Evolutionary conservation across 2,329 filamentous ascomycete genomes (phyloP).

Genomic region (Fusarium sterilihyphosum): DNA sequence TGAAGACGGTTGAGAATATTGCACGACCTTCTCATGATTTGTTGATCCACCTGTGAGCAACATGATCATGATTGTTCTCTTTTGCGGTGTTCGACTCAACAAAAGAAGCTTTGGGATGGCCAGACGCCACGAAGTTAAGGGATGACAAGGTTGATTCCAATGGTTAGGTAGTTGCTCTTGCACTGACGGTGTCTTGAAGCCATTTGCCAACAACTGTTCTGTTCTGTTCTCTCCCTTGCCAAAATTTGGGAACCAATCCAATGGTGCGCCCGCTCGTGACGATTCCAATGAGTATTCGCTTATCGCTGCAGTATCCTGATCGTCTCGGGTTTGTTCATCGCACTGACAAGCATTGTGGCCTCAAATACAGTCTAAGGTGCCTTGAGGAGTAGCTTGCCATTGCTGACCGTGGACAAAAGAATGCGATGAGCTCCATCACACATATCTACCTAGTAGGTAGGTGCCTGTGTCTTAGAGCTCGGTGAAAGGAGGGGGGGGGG

Average conservation of each 20-base stretch:
- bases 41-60: constrained; percentile 7
- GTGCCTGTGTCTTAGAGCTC: neutral
- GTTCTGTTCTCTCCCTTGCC: constrained; percentile 18
- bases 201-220: neutral
- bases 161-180: neutral
- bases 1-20: constrained; percentile 6
- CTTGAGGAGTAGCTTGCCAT: neutral
- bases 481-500: neutral
- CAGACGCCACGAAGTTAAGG: constrained; percentile 24
- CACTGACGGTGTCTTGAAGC: constrained; percentile 18
- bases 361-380: neutral
- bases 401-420: neutral
- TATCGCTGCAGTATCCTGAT: neutral
- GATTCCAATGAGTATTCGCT: neutral
- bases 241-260: neutral
- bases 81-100: constrained; percentile 21
- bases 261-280: neutral
- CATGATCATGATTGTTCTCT: constrained; percentile 6
- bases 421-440: constrained; percentile 1
- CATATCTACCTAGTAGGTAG: neutral
- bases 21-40: constrained; percentile 17
- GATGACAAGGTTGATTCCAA: constrained; percentile 2
- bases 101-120: constrained; percentile 15
- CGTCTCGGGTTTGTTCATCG: neutral
- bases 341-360: neutral